Evolutionary conservation across 805 yeast species (phyloP), one percentile per base, ranked within the genome.

Genomic region (Blastobotrys terrestris): DNA sequence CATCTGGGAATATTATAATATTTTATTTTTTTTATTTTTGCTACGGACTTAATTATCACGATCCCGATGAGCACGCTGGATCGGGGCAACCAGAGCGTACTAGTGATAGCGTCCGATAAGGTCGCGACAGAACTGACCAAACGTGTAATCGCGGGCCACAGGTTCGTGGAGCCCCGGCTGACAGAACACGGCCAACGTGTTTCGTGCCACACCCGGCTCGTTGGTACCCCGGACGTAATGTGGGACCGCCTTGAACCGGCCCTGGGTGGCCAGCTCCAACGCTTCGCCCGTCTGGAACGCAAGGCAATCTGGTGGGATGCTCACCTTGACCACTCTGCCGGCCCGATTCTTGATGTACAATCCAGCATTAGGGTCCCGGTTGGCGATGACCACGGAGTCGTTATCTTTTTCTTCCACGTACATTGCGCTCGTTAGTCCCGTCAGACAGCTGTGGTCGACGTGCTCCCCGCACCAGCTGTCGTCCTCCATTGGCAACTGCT

Each of bases 281-380:
- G 84, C 78, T 5, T 78, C 70, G 1, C 86, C 86, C 1, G 83
- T 78, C 60, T 81, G 85, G 62, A 81, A 81, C 1, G 84, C 85
- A 20, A 81, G 60, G 58, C 82, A 77, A 55, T 80, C 78, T 3
- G 60, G 55, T 0, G 85, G 85, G 35, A 81, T 80, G 21, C 66
- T 62, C n/a, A 80, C 82, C 54, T 79, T 75, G 16, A 76, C 77
- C 4, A 71, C 61, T 2, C 68, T 63, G 8, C 78, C 77, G 6
- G 61, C 62, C 21, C 85, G 67, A 60, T 73, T 70, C 20, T 71
- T 70, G 48, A 81, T 79, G 55, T 76, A 79, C 7, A 80, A 65
- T 0, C 85, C 85, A 0, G 81, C 67, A 1, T 63, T 64, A 0
- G 74, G 64, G 57, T 77, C 81, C 0, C 80, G 80, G 39, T 54